Base-by-base conservation (phyloP, 495 filamentous ascomycete species). In the Annulohypoxylon maeteangense region DNA sequence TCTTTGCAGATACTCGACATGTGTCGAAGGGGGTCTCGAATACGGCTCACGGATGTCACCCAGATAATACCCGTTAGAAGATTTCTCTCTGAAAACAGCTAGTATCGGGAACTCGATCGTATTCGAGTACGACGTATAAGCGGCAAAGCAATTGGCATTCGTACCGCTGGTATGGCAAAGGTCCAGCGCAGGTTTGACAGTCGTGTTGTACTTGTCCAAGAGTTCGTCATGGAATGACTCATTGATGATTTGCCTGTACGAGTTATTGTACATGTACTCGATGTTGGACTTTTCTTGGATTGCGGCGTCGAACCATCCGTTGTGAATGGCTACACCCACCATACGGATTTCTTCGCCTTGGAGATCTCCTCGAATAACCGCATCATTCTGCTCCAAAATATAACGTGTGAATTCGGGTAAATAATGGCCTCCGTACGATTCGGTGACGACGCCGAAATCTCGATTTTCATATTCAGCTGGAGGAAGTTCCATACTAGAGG, bases 381-480 rank as follows among this genome's bases (percentile, higher is more conserved):
- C 81, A 4, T 76, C 72, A 68, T 89, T 89, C 71, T 87, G 85
- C 10, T 81, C 61, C 55, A 84, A 70, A 59, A 88, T 83, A 68
- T 87, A 87, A 34, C 78, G 65, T 2, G 81, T 81, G 62, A 88
- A 88, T 45, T 81, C 85, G 11, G 87, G 87, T 1, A 80, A 82
- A 60, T 87, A 88, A 66, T 87, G 86, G 0, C 71, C 87, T 20
- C 87, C 87, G 62, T 89, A 89, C 0, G 83, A 86, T 76, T 88
- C 81, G 4, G 85, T 87, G 75, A 84, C 87, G 40, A 88, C 76
- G 4, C 82, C 84, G 68, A 88, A 87, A 58, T 87, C 79, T 7
- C 85, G 82, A 61, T 76, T 84, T 70, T 87, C 77, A 66, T 86
- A 88, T 51, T 86, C 78, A 4, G 84, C 75, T 88, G 87, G 12